Percentiles rank a stretch among this genome's conserved stretches.
Evolutionary conservation across 2,329 filamentous ascomycete genomes (phyloP).

Genomic region (Aspergillus awamori): DNA sequence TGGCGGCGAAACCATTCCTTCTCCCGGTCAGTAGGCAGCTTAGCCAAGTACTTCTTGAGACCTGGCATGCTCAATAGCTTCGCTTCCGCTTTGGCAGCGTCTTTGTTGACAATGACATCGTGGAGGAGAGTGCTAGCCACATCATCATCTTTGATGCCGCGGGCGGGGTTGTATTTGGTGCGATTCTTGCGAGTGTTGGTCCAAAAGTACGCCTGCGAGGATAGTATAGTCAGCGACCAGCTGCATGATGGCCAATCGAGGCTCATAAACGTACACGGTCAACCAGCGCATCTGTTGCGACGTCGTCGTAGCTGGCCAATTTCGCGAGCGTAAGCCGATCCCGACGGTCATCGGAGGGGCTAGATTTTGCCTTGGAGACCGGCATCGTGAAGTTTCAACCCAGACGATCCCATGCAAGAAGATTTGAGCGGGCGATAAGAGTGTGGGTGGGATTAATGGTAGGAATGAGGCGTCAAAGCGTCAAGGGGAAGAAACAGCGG

Average conservation of each 20-base stretch:
- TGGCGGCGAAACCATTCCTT: constrained; percentile 85
- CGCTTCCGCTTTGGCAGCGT: constrained; percentile 70
- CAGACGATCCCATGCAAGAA: constrained; percentile 19
- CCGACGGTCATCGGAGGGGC: constrained; percentile 49
- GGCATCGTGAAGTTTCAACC: constrained; percentile 33
- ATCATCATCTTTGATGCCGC: constrained; percentile 71
- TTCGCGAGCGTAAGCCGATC: constrained; percentile 81
- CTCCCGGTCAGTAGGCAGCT: constrained; percentile 73
- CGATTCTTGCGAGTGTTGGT: constrained; percentile 93
- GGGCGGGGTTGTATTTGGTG: constrained; percentile 79
- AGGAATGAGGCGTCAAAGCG: constrained; percentile 13
- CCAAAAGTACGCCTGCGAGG: constrained; percentile 84
- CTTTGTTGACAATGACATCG: constrained; percentile 73
- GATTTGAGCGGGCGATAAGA: neutral
- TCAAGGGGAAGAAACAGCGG: constrained; percentile 20
- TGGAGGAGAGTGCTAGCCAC: constrained; percentile 63
- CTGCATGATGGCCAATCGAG: constrained; percentile 2
- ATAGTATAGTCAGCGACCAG: constrained; percentile 25
- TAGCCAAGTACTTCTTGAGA: constrained; percentile 69
- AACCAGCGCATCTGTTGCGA: constrained; percentile 90
- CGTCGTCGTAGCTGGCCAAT: constrained; percentile 90
- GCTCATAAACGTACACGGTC: constrained; percentile 73
- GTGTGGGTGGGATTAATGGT: constrained; percentile 11
- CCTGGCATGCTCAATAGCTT: constrained; percentile 73
- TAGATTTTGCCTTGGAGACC: constrained; percentile 39